Conservation (phyloP, 108 stramenopile species). For the Cyclotella sp. region DNA sequence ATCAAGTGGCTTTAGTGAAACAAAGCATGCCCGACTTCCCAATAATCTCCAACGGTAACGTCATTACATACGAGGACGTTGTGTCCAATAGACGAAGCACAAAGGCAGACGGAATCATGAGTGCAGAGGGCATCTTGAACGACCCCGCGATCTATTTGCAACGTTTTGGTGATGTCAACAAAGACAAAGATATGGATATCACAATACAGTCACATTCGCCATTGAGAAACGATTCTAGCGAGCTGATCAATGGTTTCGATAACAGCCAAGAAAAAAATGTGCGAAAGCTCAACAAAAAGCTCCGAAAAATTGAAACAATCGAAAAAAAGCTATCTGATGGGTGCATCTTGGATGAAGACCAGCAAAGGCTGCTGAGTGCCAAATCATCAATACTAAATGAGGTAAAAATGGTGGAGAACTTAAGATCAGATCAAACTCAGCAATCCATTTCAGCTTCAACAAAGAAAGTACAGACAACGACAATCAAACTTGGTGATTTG, state of each 20-base stretch:
- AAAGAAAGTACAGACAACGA: conserved; percentile 4
- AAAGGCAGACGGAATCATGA: conserved; percentile 90
- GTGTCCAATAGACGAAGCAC: conserved; percentile 69
- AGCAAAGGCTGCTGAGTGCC: conserved; percentile 57
- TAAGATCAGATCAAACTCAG: neutral
- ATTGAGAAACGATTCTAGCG: conserved; percentile 3
- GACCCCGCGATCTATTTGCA: conserved; percentile 89
- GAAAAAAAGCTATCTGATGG: conserved; percentile 51
- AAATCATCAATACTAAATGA: conserved; percentile 48
- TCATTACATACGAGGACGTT: conserved; percentile 85
- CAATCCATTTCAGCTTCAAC: neutral
- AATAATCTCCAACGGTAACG: conserved; percentile 92
- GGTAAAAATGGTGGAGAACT: conserved; percentile 22
- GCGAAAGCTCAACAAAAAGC: conserved; percentile 65
- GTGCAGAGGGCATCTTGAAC: conserved; percentile 92
- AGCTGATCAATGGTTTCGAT: conserved; percentile 5
- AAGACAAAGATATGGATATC: conserved; percentile 27
- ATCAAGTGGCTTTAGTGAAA: conserved; percentile 71
- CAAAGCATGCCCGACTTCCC: conserved; percentile 55
- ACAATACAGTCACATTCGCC: conserved; percentile 35
- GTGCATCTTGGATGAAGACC: conserved; percentile 48
- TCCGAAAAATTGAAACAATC: conserved; percentile 64
- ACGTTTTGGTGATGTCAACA: conserved; percentile 50
- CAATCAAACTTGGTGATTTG: conserved; percentile 55
- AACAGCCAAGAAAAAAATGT: conserved; percentile 20